These are phyloP conservation scores for Rhizopogon sp. DNA, from an alignment of 768 basidiomycete species.

Conservation along the genomic window DNA sequence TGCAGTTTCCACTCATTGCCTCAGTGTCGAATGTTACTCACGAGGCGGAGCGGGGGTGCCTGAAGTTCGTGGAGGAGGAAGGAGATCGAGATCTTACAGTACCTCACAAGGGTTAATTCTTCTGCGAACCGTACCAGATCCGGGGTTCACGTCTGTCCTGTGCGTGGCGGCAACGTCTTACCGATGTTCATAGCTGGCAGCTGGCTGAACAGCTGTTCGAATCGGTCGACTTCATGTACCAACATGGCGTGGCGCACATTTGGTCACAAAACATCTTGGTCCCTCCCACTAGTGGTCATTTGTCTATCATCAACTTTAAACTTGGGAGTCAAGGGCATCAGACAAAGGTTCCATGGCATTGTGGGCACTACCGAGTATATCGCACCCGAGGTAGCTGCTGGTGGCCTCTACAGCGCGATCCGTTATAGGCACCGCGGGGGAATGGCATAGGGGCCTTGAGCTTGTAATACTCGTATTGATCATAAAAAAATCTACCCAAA, in stretches of 20 bases:
- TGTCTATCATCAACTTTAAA: neutral
- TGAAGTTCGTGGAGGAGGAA: slow-evolving; percentile 5
- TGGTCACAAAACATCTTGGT: slow-evolving; percentile 4
- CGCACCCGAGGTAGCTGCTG: neutral
- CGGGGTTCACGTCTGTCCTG: neutral
- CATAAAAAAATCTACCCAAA: too few species aligned
- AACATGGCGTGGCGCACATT: slow-evolving; percentile 10
- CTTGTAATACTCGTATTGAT: too few species aligned
- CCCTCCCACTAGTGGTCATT: neutral
- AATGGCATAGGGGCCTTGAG: too few species aligned
- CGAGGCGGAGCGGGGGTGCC: neutral
- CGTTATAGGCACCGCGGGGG: neutral
- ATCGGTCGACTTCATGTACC: slow-evolving; percentile 9
- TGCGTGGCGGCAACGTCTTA: too few species aligned
- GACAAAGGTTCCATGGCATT: neutral
- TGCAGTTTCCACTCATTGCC: slow-evolving; percentile 10
- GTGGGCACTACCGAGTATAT: neutral
- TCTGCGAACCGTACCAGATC: slow-evolving; percentile 7
- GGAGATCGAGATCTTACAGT: slow-evolving; percentile 7
- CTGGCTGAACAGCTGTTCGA: slow-evolving; percentile 6
- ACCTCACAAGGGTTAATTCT: neutral
- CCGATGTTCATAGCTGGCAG: too few species aligned
- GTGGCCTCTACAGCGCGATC: neutral
- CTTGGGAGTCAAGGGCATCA: neutral
- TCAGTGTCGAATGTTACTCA: neutral